Conservation (phyloP, 2,329 filamentous ascomycete species). For the Aspergillus sp. region DNA sequence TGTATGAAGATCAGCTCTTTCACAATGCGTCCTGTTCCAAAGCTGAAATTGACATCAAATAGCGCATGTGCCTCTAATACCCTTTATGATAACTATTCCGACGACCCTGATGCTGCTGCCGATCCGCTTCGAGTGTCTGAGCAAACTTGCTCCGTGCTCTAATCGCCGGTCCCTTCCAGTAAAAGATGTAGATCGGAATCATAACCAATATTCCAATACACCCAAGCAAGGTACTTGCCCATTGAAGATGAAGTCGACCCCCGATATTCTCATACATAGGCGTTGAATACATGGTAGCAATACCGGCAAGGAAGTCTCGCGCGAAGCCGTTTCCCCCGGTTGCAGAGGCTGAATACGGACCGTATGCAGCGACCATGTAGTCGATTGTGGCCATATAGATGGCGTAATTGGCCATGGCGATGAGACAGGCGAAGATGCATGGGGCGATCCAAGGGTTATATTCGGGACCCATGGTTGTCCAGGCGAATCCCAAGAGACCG, state of each 20-base stretch:
- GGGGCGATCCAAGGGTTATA: conserved; percentile 54
- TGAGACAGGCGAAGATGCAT: conserved; percentile 53
- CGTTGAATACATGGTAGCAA: conserved; percentile 52
- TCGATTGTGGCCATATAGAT: conserved; percentile 62
- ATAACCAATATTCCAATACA: conserved; percentile 56
- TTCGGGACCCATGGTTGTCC: conserved; percentile 50
- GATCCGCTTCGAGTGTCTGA: conserved; percentile 49
- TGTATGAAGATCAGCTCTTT: no score
- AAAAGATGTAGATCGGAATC: conserved; percentile 58
- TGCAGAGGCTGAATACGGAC: conserved; percentile 56
- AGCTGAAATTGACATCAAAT: no score
- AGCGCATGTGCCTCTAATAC: no score
- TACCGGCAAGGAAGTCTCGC: conserved; percentile 56
- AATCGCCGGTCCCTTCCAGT: conserved; percentile 55
- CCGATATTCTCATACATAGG: conserved; percentile 37
- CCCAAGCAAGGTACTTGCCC: conserved; percentile 55
- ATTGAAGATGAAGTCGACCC: conserved; percentile 35
- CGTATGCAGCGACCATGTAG: conserved; percentile 62
- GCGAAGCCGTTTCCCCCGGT: conserved; percentile 61
- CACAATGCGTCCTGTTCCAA: no score
- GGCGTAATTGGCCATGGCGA: conserved; percentile 53
- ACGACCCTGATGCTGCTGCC: conserved; percentile 2
- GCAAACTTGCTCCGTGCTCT: conserved; percentile 57
- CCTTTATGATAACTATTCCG: no score
- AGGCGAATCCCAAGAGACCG: conserved; percentile 56